Base-by-base conservation (phyloP, 306 rosid genomes). In the Dalbergia cultrata region DNA sequence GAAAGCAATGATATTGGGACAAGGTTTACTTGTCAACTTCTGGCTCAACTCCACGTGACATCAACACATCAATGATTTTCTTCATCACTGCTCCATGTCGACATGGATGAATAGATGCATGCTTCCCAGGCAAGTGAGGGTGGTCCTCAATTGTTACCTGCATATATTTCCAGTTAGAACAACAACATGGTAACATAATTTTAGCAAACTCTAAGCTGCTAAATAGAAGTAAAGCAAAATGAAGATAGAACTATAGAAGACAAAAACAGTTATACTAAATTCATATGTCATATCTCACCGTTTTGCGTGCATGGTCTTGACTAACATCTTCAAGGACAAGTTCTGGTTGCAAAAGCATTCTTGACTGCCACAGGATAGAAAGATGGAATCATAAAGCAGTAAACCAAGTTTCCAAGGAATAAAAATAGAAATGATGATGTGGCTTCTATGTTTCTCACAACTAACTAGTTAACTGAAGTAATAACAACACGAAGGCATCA, bases 21-120 rank as follows among this genome's bases (percentile, higher is more conserved):
- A 67, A 10, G 49, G 17, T 66, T 83, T 87, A 95, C 99, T 92
- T 92, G 77, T 95, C 97, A 84, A 95, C 99, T 91, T 95, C 97
- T 31, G 99, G 99, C 85, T 95, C 99, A 60, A 94, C 99, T 16
- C 98, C 98, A 18, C 93, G 97, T 16, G 98, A 93, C 97, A 95
- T 90, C 64, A 93, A 82, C 58, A 95, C 99, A 83, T 95, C 97
- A 50, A 95, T 93, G 72, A 95, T 95, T 81, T 95, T 95, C 87
- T 95, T 95, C 99, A 95, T 95, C 75, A 95, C 97, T 16, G 99
- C 95, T 62, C 99, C 99, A 82, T 95, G 99, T 73, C 89, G 84
- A 76, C 99, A 95, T 70, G 99, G 98, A 89, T 95, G 99, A 52
- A 93, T 90, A 67, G 98, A 94, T 64, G 99, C 98, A 85, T 93